Base-by-base conservation (phyloP, 176 grass and related monocot species). In the Oryza punctata region DNA sequence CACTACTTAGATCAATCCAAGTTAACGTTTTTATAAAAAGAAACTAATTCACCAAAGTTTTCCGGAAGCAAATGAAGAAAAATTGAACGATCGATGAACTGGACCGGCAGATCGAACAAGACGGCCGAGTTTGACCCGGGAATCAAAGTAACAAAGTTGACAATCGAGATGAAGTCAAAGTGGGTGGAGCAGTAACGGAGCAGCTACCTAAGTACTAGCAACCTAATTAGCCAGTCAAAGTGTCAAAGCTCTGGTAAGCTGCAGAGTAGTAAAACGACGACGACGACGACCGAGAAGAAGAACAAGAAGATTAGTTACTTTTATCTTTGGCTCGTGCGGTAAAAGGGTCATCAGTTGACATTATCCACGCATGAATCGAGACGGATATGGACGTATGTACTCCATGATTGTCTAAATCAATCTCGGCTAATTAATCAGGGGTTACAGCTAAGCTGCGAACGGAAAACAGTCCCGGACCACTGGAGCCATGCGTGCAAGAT, bases 331-430 rank as follows among this genome's bases (percentile, higher is more conserved):
- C 54, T 23, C 21, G 54, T 60, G 54, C 54, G 50, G 16, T 16
- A 54, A 47, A 3, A 15, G 37, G n/a, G n/a, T n/a, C n/a, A n/a
- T n/a, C 49, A 52, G 49, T 19, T 52, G 13, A 19, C 49, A 38
- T 38, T 38, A 52, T 11, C 0, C 49, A 19, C 49, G 49, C 49
- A 6, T 52, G 4, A 11, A 19, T 41, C 40, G 40, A 41, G 10
- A 38, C 7, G 7, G 40, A 41, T 41, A 10, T 9, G 11, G 40
- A 41, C 5, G 35, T 37, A 37, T 37, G 35, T 2, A 7, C 1
- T 29, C 35, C 5, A 10, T 69, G 35, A 35, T n/a, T 70, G 67
- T 70, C 67, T 19, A 70, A 70, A 41, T 70, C 68, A 70, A 70
- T 24, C 18, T 38, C 67, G 1, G 11, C 2, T 13, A 16, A 54